These are phyloP conservation scores for Cladophialophora carrionii DNA, from an alignment of 2,329 filamentous ascomycete species.

Conservation along the genomic window DNA sequence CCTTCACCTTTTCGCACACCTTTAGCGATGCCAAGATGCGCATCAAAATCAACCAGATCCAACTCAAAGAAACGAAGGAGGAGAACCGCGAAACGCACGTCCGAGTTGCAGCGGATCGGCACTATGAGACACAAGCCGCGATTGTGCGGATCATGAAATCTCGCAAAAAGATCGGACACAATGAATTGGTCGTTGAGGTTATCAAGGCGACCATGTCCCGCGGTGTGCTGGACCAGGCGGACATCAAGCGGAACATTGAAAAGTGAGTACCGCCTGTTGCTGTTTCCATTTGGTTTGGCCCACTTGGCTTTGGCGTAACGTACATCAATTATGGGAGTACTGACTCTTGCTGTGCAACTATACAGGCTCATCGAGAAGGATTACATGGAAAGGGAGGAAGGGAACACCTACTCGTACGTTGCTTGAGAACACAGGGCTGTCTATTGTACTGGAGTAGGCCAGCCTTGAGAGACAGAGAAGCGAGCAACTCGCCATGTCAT, in stretches of 20 bases:
- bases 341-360: neutral
- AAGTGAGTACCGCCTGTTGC: conserved; percentile 60
- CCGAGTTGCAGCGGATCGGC: conserved; percentile 81
- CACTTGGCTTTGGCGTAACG: neutral
- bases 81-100: conserved; percentile 95
- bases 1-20: conserved; percentile 75
- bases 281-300: neutral
- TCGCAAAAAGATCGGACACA: conserved; percentile 80
- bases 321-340: neutral
- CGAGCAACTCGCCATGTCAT: neutral
- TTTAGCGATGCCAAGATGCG: conserved; percentile 83
- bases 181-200: conserved; percentile 86
- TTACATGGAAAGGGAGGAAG: conserved; percentile 80
- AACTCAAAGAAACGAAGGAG: conserved; percentile 91
- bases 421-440: conserved; percentile 52
- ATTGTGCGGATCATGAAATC: conserved; percentile 98
- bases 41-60: conserved; percentile 98
- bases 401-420: conserved; percentile 70
- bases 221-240: conserved; percentile 79
- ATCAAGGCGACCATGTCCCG: conserved; percentile 86
- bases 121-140: conserved; percentile 95
- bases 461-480: neutral
- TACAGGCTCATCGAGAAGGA: conserved; percentile 87
- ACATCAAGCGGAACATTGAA: conserved; percentile 98
- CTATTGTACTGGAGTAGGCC: neutral